These are phyloP conservation scores for Boletus huronensis DNA, from an alignment of 768 basidiomycete genomes.

Conservation along the genomic window DNA sequence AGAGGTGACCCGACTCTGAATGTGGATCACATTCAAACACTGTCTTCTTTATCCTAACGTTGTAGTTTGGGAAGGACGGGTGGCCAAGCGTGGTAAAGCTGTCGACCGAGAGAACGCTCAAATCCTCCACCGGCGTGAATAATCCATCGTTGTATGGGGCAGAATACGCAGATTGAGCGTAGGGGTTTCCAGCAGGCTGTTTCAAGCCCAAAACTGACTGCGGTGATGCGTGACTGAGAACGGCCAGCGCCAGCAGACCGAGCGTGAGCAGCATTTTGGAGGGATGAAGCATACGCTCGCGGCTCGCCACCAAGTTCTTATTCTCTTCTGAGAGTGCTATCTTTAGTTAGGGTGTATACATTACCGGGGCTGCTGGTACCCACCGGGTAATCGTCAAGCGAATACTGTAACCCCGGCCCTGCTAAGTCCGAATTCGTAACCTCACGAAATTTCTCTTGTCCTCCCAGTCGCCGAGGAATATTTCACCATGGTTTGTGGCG, in stretches of 20 bases:
- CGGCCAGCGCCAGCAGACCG: slow-evolving; percentile 15
- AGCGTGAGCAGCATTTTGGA: background rate
- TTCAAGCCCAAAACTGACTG: slow-evolving; percentile 21
- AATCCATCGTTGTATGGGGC: slow-evolving; percentile 19
- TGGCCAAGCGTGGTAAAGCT: slow-evolving; percentile 38
- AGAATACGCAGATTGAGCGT: background rate
- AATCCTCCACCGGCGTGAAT: slow-evolving; percentile 31
- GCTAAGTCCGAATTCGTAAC: too few relatives aligned
- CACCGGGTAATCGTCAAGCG: too few relatives aligned
- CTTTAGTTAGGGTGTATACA: background rate
- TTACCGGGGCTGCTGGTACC: background rate
- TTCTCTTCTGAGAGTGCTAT: background rate
- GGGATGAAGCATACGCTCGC: background rate
- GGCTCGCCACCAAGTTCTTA: background rate
- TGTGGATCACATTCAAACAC: slow-evolving; percentile 15
- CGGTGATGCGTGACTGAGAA: slow-evolving; percentile 12
- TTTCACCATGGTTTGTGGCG: too few relatives aligned
- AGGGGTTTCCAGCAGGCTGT: background rate
- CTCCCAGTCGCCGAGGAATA: too few relatives aligned
- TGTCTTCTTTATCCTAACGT: slow-evolving; percentile 40
- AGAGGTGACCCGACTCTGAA: slow-evolving; percentile 27
- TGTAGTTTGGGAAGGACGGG: slow-evolving; percentile 40
- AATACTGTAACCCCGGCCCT: too few relatives aligned
- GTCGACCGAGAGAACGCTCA: slow-evolving; percentile 23
- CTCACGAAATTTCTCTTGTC: too few relatives aligned